These are phyloP conservation scores for Coniferiporia sulphurascens DNA, from an alignment of 1,284 basidiomycete genomes.

Conservation along the genomic window DNA sequence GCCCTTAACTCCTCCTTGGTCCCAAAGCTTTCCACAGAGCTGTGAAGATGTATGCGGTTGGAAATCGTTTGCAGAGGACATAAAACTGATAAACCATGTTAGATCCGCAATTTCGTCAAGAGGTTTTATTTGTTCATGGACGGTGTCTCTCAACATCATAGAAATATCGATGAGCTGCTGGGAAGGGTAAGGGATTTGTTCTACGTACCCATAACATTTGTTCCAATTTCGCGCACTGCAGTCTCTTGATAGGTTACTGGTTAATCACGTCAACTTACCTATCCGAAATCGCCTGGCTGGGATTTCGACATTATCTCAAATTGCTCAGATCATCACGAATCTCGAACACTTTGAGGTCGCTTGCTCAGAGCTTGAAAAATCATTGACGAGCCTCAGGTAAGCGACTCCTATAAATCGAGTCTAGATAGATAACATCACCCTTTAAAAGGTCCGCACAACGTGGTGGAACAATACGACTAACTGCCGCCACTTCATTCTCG, in stretches of 20 bases:
- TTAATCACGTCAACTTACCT: constrained; percentile 74
- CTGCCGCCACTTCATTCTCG: constrained; percentile 64
- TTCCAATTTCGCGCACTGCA: constrained; percentile 28
- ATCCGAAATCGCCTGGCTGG: constrained; percentile 69
- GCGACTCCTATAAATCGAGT: constrained; percentile 7
- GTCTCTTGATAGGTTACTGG: constrained; percentile 86
- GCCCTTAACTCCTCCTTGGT: constrained; percentile 88
- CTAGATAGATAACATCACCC: neutral
- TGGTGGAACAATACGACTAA: constrained; percentile 74
- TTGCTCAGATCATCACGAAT: constrained; percentile 93
- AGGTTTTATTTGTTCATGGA: constrained; percentile 98
- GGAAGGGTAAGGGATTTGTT: constrained; percentile 58
- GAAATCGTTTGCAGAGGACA: neutral
- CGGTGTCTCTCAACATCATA: constrained; percentile 86
- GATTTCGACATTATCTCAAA: constrained; percentile 85
- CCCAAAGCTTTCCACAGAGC: constrained; percentile 90
- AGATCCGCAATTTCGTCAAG: constrained; percentile 90
- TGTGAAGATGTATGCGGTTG: constrained; percentile 75
- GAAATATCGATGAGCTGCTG: constrained; percentile 89
- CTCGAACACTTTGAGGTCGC: constrained; percentile 89
- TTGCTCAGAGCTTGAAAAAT: constrained; percentile 82
- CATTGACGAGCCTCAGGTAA: constrained; percentile 77
- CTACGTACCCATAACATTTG: neutral
- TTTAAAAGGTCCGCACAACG: constrained; percentile 67
- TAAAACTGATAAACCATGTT: constrained; percentile 5